These are phyloP conservation scores for Chaetomium strumarium DNA, from an alignment of 2,329 filamentous ascomycete species.

Conservation along the genomic window DNA sequence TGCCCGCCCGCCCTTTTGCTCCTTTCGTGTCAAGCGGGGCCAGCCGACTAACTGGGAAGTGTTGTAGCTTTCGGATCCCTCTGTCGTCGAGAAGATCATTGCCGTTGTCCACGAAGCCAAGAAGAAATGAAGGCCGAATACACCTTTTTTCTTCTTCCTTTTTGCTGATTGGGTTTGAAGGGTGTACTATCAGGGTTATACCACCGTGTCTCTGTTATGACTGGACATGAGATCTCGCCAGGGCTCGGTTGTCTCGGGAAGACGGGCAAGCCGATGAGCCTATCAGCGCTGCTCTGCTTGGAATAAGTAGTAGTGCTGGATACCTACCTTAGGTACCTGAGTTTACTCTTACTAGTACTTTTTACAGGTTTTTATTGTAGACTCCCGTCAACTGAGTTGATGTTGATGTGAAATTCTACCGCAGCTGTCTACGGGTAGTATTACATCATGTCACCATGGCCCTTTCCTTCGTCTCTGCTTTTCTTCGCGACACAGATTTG, in stretches of 20 bases:
- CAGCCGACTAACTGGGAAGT: conserved; percentile 10
- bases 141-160: background rate
- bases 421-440: no score
- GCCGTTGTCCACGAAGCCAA: conserved; percentile 62
- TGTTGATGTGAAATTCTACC: background rate
- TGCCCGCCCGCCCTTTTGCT: conserved; percentile 32
- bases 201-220: conserved; percentile 6
- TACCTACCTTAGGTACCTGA: background rate
- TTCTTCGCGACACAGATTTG: no score
- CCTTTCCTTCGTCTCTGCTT: no score
- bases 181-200: conserved; percentile 13
- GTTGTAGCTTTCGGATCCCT: conserved; percentile 80
- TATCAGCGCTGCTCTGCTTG: background rate
- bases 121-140: conserved; percentile 40
- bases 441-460: background rate
- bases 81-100: conserved; percentile 86
- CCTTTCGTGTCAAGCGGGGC: conserved; percentile 1
- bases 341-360: no score
- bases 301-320: background rate
- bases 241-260: background rate
- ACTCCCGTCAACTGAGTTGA: no score
- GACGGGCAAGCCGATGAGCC: background rate
- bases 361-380: no score
- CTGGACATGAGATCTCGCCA: background rate
- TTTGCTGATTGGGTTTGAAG: background rate